These are phyloP conservation scores for Sphagnum tenellum DNA, from an alignment of 225 moss, liverwort and hornwort genomes.

Conservation along the genomic window DNA sequence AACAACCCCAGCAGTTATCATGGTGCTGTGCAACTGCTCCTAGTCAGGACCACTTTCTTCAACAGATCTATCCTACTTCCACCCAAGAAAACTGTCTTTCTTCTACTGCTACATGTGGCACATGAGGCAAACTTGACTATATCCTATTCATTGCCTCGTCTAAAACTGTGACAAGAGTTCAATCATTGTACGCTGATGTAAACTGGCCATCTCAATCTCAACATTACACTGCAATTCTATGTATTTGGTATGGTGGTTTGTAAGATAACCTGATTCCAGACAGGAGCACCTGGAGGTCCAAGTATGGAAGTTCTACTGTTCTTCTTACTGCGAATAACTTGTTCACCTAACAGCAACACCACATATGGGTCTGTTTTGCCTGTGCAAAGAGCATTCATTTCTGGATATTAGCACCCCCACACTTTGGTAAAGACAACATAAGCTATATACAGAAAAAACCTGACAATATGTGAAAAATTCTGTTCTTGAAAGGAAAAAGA, in stretches of 20 bases:
- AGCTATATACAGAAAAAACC: no score
- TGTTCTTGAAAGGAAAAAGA: no score
- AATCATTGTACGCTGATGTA: neutral
- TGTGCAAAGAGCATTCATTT: slow-evolving; percentile 16
- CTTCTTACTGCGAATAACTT: slow-evolving; percentile 79
- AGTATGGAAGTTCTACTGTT: slow-evolving; percentile 85
- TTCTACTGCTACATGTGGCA: no score
- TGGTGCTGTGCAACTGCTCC: no score
- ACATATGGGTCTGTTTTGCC: slow-evolving; percentile 88
- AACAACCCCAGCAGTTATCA: neutral
- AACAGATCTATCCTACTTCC: no score
- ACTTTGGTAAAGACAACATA: no score
- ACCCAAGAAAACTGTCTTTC: no score
- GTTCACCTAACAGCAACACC: slow-evolving; percentile 80
- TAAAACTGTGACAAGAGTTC: neutral
- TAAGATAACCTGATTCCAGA: slow-evolving; percentile 72
- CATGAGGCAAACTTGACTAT: neutral
- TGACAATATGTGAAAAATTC: no score
- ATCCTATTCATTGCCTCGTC: slow-evolving; percentile 6
- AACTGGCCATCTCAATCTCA: neutral
- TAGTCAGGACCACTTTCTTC: no score
- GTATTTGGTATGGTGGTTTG: slow-evolving; percentile 4
- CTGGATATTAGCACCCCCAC: no score
- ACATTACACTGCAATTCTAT: slow-evolving; percentile 4
- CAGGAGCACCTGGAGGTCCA: slow-evolving; percentile 79